These are phyloP conservation scores for Raddia guianensis DNA, from an alignment of 176 grass and related monocot species.

Conservation along the genomic window DNA sequence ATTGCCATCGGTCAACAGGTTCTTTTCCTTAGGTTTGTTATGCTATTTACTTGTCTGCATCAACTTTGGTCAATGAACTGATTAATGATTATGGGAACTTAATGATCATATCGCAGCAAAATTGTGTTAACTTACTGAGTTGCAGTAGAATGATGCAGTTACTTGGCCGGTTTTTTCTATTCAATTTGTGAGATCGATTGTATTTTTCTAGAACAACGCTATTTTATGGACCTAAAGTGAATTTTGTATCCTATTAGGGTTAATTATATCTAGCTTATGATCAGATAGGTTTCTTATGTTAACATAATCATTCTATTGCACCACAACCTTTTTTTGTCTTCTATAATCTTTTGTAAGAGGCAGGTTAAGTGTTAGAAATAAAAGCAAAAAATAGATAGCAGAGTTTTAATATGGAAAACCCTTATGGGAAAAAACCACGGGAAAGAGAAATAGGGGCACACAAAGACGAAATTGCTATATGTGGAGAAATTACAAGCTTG, in stretches of 20 bases:
- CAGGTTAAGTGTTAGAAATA: background rate
- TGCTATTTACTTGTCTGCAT: slow-evolving; percentile 25
- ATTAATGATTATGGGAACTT: background rate
- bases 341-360: background rate
- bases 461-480: no score
- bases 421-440: no score
- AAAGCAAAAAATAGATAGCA: no score
- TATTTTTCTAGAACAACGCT: background rate
- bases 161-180: background rate
- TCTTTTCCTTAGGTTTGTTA: background rate
- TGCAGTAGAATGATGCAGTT: slow-evolving; percentile 12
- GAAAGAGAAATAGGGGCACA: no score
- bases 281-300: background rate
- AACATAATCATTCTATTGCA: background rate
- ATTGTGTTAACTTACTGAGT: background rate
- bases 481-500: no score
- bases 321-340: background rate
- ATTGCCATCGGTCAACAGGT: background rate
- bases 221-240: background rate
- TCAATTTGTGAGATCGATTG: background rate
- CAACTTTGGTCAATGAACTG: background rate
- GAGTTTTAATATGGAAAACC: no score
- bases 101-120: background rate
- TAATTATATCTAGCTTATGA: slow-evolving; percentile 1
- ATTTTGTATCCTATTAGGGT: background rate